Conservation (phyloP, 2,329 filamentous ascomycete genomes). For the Hymenoscyphus scutula region DNA sequence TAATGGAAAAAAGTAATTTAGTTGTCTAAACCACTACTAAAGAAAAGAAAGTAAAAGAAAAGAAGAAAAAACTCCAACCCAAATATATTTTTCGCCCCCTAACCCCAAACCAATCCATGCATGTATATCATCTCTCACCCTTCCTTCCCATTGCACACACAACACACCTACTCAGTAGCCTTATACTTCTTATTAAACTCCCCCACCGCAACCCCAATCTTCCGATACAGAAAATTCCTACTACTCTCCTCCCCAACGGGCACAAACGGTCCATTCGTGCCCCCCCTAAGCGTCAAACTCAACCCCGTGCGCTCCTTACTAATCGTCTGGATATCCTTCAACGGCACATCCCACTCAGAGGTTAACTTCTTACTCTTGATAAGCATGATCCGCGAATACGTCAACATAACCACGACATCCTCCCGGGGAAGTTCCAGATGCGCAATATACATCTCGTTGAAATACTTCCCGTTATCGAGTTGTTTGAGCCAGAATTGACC, state of each 20-base stretch:
- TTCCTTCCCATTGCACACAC: too few relatives aligned
- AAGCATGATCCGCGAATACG: slow-evolving; percentile 82
- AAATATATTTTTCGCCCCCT: neutral
- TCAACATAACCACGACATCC: slow-evolving; percentile 88
- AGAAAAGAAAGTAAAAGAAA: too few relatives aligned
- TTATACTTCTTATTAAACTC: slow-evolving; percentile 62
- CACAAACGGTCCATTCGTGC: slow-evolving; percentile 90
- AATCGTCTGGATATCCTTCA: slow-evolving; percentile 96
- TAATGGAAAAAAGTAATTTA: too few relatives aligned
- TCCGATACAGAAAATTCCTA: slow-evolving; percentile 60
- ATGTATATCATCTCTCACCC: neutral
- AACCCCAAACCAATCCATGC: neutral
- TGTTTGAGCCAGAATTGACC: slow-evolving; percentile 99
- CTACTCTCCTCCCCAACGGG: slow-evolving; percentile 86
- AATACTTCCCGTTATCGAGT: slow-evolving; percentile 94
- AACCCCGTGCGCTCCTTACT: slow-evolving; percentile 94
- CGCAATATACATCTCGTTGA: slow-evolving; percentile 95
- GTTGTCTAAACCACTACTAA: too few relatives aligned
- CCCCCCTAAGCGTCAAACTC: slow-evolving; percentile 82
- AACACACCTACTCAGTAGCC: slow-evolving; percentile 31
- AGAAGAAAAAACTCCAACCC: too few relatives aligned
- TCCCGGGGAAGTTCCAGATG: slow-evolving; percentile 88
- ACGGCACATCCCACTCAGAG: slow-evolving; percentile 92
- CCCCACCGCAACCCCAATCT: slow-evolving; percentile 64
- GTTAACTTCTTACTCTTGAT: slow-evolving; percentile 81